Evolutionary conservation across 1,284 basidiomycete species (phyloP), one percentile per base, ranked within the genome.

Genomic region (Ustilago nuda): DNA sequence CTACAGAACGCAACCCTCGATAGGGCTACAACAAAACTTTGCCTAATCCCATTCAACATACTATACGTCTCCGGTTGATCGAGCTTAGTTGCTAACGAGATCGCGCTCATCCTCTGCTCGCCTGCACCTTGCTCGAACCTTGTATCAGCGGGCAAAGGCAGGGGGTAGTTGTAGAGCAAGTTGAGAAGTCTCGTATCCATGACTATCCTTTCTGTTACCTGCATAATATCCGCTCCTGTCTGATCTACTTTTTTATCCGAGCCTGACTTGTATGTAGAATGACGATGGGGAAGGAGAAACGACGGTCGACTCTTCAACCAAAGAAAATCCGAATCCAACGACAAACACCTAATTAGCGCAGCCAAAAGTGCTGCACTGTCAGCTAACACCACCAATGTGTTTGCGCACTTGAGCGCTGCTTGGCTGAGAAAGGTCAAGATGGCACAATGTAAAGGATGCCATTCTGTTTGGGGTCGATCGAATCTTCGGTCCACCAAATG

Each of bases 21-120:
- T 11, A 84, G 55, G 2, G 79, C 66, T 3, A 82, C 76, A 41
- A 82, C 60, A 45, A 81, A 84, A 15, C 73, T 79, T 60, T 81
- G 76, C 11, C 74, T 73, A 33, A 84, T 77, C 15, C 82, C 82
- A 58, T 84, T 82, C 41, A 82, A 65, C 66, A 80, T 73, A 32
- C 69, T 70, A 43, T 82, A 81, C 8, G 71, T 71, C 56, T 78
- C 75, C 3, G 76, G 76, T 13, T 71, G 69, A 11, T 77, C 62
- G 9, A 82, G 58, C 45, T 81, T 80, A n/a, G 72, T 53, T 1
- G 76, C 72, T 4, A 82, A 55, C 32, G 56, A 64, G 35, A 77
- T 70, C 23, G 56, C 23, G 8, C 58, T 56, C 66, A 56, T 69
- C 3, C 74, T 62, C 54, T 76, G 68, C 37, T 67, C 39, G 7